Conservation (phyloP, 768 basidiomycete genomes). For the Podaxis sp. region DNA sequence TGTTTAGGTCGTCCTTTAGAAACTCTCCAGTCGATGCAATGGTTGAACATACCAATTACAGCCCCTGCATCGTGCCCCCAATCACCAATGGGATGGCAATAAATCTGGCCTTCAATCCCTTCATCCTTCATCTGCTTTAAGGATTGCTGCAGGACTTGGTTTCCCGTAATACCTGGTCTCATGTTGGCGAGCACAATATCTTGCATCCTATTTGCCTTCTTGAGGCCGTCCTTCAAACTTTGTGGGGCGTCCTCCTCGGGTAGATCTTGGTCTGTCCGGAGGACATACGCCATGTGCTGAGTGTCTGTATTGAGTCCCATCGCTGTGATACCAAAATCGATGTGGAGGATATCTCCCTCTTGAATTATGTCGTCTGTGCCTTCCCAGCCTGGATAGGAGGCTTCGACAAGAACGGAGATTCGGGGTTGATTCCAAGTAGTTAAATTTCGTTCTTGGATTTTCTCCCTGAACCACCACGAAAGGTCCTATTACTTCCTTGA, state of each 20-base stretch:
- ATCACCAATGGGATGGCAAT: slow-evolving; percentile 55
- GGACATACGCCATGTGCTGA: slow-evolving; percentile 57
- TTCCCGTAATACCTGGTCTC: slow-evolving; percentile 45
- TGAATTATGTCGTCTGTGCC: slow-evolving; percentile 40
- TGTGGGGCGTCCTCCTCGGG: slow-evolving; percentile 43
- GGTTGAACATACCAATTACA: slow-evolving; percentile 34
- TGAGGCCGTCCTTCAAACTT: slow-evolving; percentile 43
- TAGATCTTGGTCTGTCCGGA: slow-evolving; percentile 29
- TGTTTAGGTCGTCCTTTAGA: slow-evolving; percentile 15
- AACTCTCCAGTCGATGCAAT: not conserved
- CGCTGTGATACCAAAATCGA: slow-evolving; percentile 54
- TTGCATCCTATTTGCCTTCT: slow-evolving; percentile 50
- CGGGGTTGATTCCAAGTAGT: slow-evolving; percentile 56
- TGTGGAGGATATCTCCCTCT: slow-evolving; percentile 52
- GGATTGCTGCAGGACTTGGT: slow-evolving; percentile 41
- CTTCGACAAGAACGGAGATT: slow-evolving; percentile 42
- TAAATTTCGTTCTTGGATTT: slow-evolving; percentile 45
- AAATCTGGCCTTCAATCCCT: slow-evolving; percentile 48
- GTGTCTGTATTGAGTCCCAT: slow-evolving; percentile 58
- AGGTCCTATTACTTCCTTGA: slow-evolving; percentile 38
- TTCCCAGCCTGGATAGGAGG: slow-evolving; percentile 42
- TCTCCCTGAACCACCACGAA: slow-evolving; percentile 55
- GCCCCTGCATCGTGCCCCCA: slow-evolving; percentile 56
- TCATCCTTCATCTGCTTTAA: slow-evolving; percentile 44
- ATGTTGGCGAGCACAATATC: slow-evolving; percentile 46